These are phyloP conservation scores for Oryza longistaminata DNA, from an alignment of 176 grass and related monocot species.

Conservation along the genomic window DNA sequence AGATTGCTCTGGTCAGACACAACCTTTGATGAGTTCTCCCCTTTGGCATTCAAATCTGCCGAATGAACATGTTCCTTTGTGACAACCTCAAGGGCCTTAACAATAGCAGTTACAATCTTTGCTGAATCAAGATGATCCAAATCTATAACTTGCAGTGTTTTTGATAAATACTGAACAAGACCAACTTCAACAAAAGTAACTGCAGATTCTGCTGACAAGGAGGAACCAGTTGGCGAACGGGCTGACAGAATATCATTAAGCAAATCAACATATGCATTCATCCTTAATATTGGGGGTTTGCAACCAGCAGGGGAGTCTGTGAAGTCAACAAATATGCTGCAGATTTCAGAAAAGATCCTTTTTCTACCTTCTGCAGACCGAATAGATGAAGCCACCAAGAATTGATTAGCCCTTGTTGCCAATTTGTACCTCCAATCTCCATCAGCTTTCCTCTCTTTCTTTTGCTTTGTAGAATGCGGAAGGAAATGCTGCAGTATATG, in stretches of 20 bases:
- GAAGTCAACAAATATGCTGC: conserved; percentile 67
- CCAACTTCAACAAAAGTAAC: conserved; percentile 92
- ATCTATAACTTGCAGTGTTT: conserved; percentile 79
- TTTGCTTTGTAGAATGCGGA: conserved; percentile 64
- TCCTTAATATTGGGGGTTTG: conserved; percentile 56
- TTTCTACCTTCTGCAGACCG: conserved; percentile 79
- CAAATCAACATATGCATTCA: conserved; percentile 86
- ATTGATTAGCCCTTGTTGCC: conserved; percentile 78
- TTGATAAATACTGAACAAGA: conserved; percentile 65
- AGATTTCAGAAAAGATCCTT: conserved; percentile 94
- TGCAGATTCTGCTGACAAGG: conserved; percentile 79
- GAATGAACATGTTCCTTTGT: conserved; percentile 91
- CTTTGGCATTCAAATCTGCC: conserved; percentile 66
- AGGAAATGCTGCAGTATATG: conserved; percentile 90
- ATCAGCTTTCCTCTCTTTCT: conserved; percentile 92
- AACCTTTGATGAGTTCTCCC: conserved; percentile 55
- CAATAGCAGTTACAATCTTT: conserved; percentile 83
- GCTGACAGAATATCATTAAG: conserved; percentile 95
- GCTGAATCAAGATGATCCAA: conserved; percentile 88
- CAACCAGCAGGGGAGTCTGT: conserved; percentile 52
- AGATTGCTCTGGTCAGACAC: conserved; percentile 58
- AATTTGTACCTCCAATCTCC: conserved; percentile 97
- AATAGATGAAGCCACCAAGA: conserved; percentile 94
- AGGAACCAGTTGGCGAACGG: conserved; percentile 92
- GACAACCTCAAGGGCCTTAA: conserved; percentile 86